A percentile compares a stretch with the other conserved stretches of the same genome.
phyloP scores from a whole-genome alignment of 306 rosid genomes.

The Vigna trinervia region DNA sequence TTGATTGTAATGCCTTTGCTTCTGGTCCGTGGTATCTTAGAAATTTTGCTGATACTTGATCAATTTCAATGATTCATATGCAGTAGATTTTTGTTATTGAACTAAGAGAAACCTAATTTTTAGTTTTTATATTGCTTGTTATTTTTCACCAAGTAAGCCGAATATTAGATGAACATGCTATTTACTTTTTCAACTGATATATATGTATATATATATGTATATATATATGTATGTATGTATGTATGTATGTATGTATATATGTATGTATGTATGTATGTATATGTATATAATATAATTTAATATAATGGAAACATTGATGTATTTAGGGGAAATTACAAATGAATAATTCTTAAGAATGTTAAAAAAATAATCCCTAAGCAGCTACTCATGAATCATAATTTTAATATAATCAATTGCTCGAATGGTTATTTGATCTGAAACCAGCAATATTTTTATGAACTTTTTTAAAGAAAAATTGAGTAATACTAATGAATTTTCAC shows the following conservation, averaged over 20 bases:
- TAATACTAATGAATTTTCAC: background rate
- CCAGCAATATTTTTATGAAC: background rate
- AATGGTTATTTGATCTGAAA: background rate
- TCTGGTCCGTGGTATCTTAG: conserved; percentile 3
- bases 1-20: conserved; percentile 29
- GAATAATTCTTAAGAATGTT: background rate
- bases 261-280: accelerated
- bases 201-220: background rate
- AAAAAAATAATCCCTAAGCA: background rate
- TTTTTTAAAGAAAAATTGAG: background rate
- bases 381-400: conserved; percentile 16
- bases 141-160: background rate
- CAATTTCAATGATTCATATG: background rate
- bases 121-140: background rate
- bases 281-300: background rate
- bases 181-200: conserved; percentile 14
- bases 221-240: too few species aligned
- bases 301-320: background rate
- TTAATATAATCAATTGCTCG: background rate
- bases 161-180: background rate
- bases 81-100: background rate
- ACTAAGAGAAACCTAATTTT: background rate
- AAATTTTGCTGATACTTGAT: conserved; percentile 17
- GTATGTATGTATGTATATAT: too few species aligned
- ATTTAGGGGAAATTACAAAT: background rate